phyloP scores from a whole-genome alignment of 1,284 basidiomycete genomes.

The Testicularia cyperi region DNA sequence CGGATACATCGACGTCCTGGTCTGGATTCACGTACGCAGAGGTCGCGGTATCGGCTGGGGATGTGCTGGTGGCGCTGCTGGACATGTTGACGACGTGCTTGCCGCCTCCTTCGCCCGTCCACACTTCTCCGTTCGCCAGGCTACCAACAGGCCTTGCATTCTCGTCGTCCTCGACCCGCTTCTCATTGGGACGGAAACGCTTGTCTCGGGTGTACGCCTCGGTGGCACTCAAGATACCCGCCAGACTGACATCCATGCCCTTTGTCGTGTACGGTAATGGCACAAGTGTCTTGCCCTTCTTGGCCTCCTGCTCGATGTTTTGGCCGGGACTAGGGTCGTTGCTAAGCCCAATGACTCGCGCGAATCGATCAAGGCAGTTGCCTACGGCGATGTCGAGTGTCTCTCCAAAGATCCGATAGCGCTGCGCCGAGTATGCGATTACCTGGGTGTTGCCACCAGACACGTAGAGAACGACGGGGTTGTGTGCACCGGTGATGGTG shows the following conservation, averaged over 20 bases:
- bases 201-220: slow-evolving; percentile 73
- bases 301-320: slow-evolving; percentile 95
- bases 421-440: slow-evolving; percentile 88
- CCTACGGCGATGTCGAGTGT: slow-evolving; percentile 98
- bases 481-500: slow-evolving; percentile 87
- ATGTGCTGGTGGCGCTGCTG: background rate
- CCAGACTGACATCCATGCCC: slow-evolving; percentile 96
- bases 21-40: background rate
- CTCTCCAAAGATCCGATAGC: slow-evolving; percentile 98
- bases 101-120: slow-evolving; percentile 48
- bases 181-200: slow-evolving; percentile 33
- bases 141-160: slow-evolving; percentile 38
- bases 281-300: slow-evolving; percentile 74
- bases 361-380: slow-evolving; percentile 96
- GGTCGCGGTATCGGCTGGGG: background rate
- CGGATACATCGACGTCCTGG: slow-evolving; percentile 20
- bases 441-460: slow-evolving; percentile 99
- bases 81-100: slow-evolving; percentile 42
- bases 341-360: slow-evolving; percentile 88
- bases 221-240: slow-evolving; percentile 83
- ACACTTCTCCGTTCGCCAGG: slow-evolving; percentile 49
- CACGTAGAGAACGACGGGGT: slow-evolving; percentile 96
- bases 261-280: slow-evolving; percentile 93
- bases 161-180: background rate
- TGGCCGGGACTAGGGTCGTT: slow-evolving; percentile 98